Conservation (phyloP, 495 filamentous ascomycete genomes). For the Talaromyces trachyspermus region DNA sequence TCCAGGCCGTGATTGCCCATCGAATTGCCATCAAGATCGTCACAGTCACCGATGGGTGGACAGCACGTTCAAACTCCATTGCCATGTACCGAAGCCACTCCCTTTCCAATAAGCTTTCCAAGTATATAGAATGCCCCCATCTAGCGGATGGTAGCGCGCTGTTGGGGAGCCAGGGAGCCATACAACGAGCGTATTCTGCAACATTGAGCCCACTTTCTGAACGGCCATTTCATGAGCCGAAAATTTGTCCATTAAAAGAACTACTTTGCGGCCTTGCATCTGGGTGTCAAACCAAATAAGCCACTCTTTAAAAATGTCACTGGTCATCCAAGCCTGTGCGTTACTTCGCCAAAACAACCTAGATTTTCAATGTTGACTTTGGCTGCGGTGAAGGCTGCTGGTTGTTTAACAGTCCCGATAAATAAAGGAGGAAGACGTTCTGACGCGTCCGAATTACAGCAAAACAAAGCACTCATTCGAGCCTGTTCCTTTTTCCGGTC, state of each 20-base stretch:
- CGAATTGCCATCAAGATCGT: conserved; percentile 14
- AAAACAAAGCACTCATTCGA: conserved; percentile 15
- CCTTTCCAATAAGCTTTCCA: conserved; percentile 20
- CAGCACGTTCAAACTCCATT: conserved; percentile 6
- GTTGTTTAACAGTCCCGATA: conserved; percentile 20
- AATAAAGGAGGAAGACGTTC: conserved; percentile 16
- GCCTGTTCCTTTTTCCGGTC: conserved; percentile 17
- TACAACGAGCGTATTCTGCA: conserved; percentile 15
- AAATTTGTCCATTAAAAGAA: conserved; percentile 26
- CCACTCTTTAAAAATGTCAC: conserved; percentile 20
- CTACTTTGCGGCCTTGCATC: conserved; percentile 18
- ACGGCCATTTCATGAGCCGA: conserved; percentile 18
- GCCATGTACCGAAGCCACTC: conserved; percentile 19
- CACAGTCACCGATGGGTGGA: conserved; percentile 13
- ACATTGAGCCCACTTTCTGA: not conserved
- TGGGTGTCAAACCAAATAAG: conserved; percentile 17
- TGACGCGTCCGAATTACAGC: conserved; percentile 14
- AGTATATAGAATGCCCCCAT: conserved; percentile 23
- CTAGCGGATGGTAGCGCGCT: conserved; percentile 19
- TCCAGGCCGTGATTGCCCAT: conserved; percentile 14
- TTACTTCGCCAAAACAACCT: conserved; percentile 15
- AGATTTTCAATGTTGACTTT: conserved; percentile 15
- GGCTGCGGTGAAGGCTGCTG: conserved; percentile 11
- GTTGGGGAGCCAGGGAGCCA: conserved; percentile 24
- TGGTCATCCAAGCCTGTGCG: conserved; percentile 25